These are phyloP conservation scores for Neurospora sp. DNA, from an alignment of 2,329 filamentous ascomycete species.

Conservation along the genomic window DNA sequence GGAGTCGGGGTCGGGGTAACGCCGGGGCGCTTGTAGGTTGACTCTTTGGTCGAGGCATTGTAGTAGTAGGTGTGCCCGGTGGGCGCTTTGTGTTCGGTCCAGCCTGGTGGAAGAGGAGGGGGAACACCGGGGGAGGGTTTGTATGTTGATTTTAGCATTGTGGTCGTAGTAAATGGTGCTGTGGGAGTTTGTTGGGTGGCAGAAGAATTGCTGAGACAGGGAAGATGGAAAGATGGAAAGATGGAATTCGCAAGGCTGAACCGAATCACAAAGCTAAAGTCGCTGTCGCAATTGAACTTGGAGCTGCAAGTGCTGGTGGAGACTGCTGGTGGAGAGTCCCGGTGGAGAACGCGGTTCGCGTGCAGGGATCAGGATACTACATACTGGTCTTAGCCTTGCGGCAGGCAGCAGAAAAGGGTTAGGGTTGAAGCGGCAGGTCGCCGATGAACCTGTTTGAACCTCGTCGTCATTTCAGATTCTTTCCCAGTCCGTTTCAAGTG, in stretches of 20 bases:
- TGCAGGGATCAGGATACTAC: neutral
- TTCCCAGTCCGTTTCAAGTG: neutral
- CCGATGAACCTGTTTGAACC: neutral
- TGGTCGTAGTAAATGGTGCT: neutral
- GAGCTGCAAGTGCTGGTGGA: neutral
- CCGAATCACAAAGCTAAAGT: neutral
- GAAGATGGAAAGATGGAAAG: neutral
- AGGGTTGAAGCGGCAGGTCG: neutral
- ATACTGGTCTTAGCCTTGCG: neutral
- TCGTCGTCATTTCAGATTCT: neutral
- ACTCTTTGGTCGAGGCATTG: slow-evolving; percentile 70
- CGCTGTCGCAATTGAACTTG: neutral
- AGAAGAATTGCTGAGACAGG: neutral
- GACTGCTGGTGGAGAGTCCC: neutral
- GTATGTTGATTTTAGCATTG: slow-evolving; percentile 73
- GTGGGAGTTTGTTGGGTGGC: neutral
- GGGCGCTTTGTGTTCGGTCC: slow-evolving; percentile 90
- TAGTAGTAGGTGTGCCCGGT: slow-evolving; percentile 85
- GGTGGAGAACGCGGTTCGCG: neutral
- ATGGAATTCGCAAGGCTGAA: neutral
- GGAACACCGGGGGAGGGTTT: slow-evolving; percentile 40
- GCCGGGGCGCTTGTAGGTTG: slow-evolving; percentile 74
- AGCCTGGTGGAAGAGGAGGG: slow-evolving; percentile 64
- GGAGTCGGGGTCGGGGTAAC: slow-evolving; percentile 19
- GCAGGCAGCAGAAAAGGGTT: neutral